phyloP scores from a whole-genome alignment of 768 basidiomycete species.

The Pholiota molesta region DNA sequence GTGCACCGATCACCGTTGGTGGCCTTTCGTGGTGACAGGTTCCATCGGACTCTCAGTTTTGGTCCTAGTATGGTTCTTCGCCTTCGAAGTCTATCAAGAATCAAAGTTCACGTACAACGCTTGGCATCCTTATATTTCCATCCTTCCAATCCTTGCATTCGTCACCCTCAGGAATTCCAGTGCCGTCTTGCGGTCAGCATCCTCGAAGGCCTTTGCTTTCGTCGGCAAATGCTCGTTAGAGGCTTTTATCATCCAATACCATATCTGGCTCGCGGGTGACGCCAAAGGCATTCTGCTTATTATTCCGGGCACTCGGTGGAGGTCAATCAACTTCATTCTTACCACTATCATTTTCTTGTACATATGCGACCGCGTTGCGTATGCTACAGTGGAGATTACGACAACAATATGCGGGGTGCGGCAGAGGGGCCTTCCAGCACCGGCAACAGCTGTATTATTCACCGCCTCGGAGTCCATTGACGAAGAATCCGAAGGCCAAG shows the following conservation, averaged over 20 bases:
- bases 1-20: constrained; percentile 69
- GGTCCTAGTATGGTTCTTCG: constrained; percentile 75
- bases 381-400: constrained; percentile 76
- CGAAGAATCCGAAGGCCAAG: constrained; percentile 20
- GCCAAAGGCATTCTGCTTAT: constrained; percentile 82
- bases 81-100: constrained; percentile 75
- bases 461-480: background rate
- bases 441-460: constrained; percentile 15
- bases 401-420: constrained; percentile 48
- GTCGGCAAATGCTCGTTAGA: constrained; percentile 89
- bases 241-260: constrained; percentile 90
- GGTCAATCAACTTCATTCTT: constrained; percentile 77
- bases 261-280: constrained; percentile 84
- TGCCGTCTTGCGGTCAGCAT: constrained; percentile 66
- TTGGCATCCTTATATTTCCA: constrained; percentile 84
- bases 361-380: constrained; percentile 74
- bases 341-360: constrained; percentile 82
- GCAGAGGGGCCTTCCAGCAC: constrained; percentile 25
- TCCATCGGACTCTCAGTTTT: constrained; percentile 54
- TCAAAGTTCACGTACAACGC: constrained; percentile 86
- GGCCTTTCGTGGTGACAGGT: constrained; percentile 55
- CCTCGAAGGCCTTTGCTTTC: constrained; percentile 73
- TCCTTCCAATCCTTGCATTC: constrained; percentile 80
- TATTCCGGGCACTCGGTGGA: constrained; percentile 72
- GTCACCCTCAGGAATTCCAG: constrained; percentile 77